Evolutionary conservation across 83 land plant species (phyloP).

Genomic region (Larix sibirica): DNA sequence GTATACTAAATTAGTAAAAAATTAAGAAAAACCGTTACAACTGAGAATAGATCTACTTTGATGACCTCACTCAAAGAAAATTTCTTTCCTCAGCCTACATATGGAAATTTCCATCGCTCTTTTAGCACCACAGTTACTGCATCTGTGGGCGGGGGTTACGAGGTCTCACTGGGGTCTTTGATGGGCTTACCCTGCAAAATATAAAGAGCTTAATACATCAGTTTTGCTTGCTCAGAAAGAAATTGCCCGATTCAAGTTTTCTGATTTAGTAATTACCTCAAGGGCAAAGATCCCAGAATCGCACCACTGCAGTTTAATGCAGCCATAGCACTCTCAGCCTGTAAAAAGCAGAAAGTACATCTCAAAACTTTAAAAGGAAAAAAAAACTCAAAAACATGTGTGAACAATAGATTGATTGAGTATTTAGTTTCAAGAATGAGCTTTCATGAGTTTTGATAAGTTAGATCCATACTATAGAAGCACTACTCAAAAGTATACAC

Average conservation of each 20-base stretch:
- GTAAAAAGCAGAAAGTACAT: slow-evolving; percentile 12
- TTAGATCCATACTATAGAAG: too few relatives aligned
- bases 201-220: background rate
- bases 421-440: too few relatives aligned
- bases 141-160: slow-evolving; percentile 56
- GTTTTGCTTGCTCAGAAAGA: background rate
- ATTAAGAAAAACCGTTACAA: background rate
- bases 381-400: too few relatives aligned
- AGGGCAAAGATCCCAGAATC: slow-evolving; percentile 63
- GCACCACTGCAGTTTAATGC: slow-evolving; percentile 73
- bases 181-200: slow-evolving; percentile 82
- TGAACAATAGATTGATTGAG: too few relatives aligned
- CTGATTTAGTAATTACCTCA: slow-evolving; percentile 15
- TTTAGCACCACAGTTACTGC: slow-evolving; percentile 16
- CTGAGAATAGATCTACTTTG: slow-evolving; percentile 9
- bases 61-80: slow-evolving; percentile 14
- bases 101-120: background rate
- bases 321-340: slow-evolving; percentile 68
- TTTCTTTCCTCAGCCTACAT: slow-evolving; percentile 1
- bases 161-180: slow-evolving; percentile 93
- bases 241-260: background rate
- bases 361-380: too few relatives aligned
- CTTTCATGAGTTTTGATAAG: too few relatives aligned
- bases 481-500: too few relatives aligned
- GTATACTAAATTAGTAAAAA: background rate